Evolutionary conservation across 176 grass and related monocot genomes (phyloP), one percentile per base, ranked within the genome.

Genomic region (Rhipidocladum racemiflorum): DNA sequence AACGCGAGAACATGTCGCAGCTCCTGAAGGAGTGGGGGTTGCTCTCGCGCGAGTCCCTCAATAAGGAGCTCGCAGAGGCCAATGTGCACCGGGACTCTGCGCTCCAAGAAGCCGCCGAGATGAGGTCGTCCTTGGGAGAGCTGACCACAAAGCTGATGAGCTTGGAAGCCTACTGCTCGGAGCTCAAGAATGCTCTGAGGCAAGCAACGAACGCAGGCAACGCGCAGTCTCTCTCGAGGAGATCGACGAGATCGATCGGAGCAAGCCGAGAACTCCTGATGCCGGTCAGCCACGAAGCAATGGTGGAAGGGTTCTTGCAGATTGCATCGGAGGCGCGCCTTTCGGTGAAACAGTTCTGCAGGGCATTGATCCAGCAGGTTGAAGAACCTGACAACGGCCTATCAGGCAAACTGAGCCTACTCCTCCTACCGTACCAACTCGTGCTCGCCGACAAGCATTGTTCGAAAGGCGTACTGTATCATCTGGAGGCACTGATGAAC

Each of bases 301-400:
- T 98, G 92, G 87, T 94, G 65, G 96, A 99, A 74, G 96, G 91
- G 0, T 99, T 99, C 83, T 15, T 99, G 69, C 96, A 93, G 84
- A 88, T 95, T 28, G 92, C 90, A n/a, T 93, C 96, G 0, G 92
- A 95, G 73, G 81, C 91, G 0, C 86, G 92, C 38, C 89, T 95
- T 8, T 91, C 96, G 0, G 87, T 99, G 30, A 95, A 91, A 25
- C 91, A 95, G 64, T 81, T 99, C 78, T 90, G 91, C 75, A 95
- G 91, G 85, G 83, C 85, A 30, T 68, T 99, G 39, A 86, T 93
- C 64, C 88, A 88, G 71, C 88, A 94, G 67, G 78, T 77, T 6
- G 81, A 86, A 69, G 90, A 94, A 43, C 51, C 71, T 0, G 76
- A 86, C 14, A 57, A 88, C 18, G 72, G 86, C 38, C 83, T 97